Conservation (phyloP, 257 asterid genomes). For the Nicotiana benthamiana region DNA sequence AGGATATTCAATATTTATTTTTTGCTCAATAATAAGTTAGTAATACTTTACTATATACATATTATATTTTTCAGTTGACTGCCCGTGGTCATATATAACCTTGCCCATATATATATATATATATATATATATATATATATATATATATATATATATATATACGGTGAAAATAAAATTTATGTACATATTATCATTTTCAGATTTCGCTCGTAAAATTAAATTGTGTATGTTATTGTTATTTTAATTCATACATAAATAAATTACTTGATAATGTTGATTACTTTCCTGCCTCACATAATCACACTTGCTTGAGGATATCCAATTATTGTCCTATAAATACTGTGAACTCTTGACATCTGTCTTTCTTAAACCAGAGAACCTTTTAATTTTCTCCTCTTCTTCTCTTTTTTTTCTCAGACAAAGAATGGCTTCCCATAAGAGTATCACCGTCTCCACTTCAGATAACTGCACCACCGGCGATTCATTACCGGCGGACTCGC, state of each 20-base stretch:
- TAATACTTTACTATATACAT: too few relatives aligned
- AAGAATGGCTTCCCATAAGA: background rate
- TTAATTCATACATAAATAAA: background rate
- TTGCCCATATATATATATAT: too few relatives aligned
- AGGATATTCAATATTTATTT: too few relatives aligned
- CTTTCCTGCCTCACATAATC: background rate
- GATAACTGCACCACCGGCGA: background rate
- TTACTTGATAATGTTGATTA: background rate
- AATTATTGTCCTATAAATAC: background rate
- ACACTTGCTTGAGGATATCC: background rate
- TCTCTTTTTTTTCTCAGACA: background rate
- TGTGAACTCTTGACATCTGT: background rate
- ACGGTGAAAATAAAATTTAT: too few relatives aligned
- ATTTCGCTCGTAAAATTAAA: too few relatives aligned
- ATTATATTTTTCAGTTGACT: too few relatives aligned
- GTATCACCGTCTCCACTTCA: background rate
- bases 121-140: too few relatives aligned
- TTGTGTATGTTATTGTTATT: too few relatives aligned
- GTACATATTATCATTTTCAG: too few relatives aligned
- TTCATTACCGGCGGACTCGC: background rate
- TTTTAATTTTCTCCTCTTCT: background rate
- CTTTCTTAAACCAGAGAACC: background rate
- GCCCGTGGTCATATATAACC: too few relatives aligned
- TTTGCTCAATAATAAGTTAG: too few relatives aligned
- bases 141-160: too few relatives aligned